Evolutionary conservation across 352 stramenopile species (phyloP).

Genomic region (Phytophthora brassicae): DNA sequence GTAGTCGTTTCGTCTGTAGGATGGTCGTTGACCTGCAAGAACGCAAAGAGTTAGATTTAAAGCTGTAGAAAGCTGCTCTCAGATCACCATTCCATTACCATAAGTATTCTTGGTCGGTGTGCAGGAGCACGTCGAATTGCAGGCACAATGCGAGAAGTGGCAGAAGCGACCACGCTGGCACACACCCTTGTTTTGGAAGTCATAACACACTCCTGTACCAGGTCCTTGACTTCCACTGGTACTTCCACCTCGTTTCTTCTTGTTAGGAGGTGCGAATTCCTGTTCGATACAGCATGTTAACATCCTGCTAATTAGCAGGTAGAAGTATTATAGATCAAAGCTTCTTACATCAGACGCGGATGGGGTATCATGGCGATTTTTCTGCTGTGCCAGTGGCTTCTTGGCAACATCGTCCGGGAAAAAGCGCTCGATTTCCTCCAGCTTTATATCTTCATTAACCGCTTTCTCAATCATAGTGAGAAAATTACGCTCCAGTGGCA

Average conservation of each 20-base stretch:
- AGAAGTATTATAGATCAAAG: background rate
- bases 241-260: slow-evolving; percentile 63
- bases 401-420: slow-evolving; percentile 72
- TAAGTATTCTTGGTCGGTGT: slow-evolving; percentile 85
- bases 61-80: background rate
- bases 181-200: slow-evolving; percentile 89
- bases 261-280: slow-evolving; percentile 56
- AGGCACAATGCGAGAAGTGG: slow-evolving; percentile 88
- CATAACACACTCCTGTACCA: slow-evolving; percentile 84
- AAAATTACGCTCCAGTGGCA: slow-evolving; percentile 65
- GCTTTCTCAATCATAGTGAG: slow-evolving; percentile 70
- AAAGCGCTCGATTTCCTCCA: slow-evolving; percentile 81
- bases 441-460: slow-evolving; percentile 70
- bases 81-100: slow-evolving; percentile 35
- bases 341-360: slow-evolving; percentile 42
- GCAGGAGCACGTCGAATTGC: slow-evolving; percentile 84
- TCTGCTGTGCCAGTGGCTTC: slow-evolving; percentile 45
- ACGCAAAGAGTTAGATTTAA: slow-evolving; percentile 14
- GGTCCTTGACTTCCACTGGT: slow-evolving; percentile 36
- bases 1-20: slow-evolving; percentile 82
- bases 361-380: slow-evolving; percentile 40
- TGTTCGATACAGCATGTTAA: slow-evolving; percentile 17
- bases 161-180: slow-evolving; percentile 83
- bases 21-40: slow-evolving; percentile 65
- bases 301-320: background rate